Percentiles rank a stretch among this genome's conserved stretches.
Evolutionary conservation across 73 alveolate species (phyloP).

Genomic region (Paramecium sexaurelia): DNA sequence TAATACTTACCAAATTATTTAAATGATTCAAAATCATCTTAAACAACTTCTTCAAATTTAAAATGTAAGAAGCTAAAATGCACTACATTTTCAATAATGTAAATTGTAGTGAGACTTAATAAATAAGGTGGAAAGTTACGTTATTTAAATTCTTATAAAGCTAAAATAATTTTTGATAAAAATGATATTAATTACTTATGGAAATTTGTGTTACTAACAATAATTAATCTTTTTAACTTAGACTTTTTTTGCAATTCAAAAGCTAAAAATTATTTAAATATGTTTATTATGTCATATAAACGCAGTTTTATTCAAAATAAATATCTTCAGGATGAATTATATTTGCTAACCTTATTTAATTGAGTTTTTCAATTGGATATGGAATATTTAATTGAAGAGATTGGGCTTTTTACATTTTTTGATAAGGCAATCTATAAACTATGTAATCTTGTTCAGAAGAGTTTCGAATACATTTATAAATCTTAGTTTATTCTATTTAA

Average conservation of each 20-base stretch:
- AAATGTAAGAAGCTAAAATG: not conserved
- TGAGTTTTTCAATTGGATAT: not conserved
- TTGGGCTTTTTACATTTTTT: not conserved
- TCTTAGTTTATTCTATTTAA: constrained; percentile 28
- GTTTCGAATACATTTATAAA: not conserved
- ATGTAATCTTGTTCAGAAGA: not conserved
- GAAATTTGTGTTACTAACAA: not conserved
- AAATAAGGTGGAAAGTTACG: not conserved
- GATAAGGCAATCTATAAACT: not conserved
- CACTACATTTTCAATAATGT: not conserved
- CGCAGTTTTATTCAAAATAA: not conserved
- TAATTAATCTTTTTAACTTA: not conserved
- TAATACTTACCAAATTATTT: not conserved
- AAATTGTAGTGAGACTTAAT: not conserved
- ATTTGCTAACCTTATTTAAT: not conserved
- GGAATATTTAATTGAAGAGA: not conserved
- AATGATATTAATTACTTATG: not conserved
- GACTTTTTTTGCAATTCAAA: not conserved
- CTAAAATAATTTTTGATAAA: not conserved
- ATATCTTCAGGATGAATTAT: not conserved
- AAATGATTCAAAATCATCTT: not conserved
- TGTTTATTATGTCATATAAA: not conserved
- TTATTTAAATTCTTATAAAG: not conserved
- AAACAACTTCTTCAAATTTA: not conserved
- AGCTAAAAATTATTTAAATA: not conserved